phyloP scores from a whole-genome alignment of 2,329 filamentous ascomycete genomes.

The Verticillium tricorpus region DNA sequence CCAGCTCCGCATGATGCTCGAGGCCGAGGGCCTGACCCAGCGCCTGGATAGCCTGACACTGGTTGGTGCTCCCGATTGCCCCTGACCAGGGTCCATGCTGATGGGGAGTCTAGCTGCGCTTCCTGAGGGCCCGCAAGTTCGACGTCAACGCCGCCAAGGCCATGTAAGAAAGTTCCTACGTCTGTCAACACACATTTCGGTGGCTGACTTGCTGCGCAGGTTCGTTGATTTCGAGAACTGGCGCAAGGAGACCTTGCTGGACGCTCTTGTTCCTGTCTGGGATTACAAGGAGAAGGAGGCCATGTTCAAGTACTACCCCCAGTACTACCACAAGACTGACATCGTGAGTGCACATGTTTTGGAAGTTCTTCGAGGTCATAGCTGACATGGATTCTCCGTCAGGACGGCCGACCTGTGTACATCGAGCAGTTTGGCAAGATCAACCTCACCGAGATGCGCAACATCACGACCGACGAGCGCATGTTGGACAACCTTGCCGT shows the following conservation, averaged over 20 bases:
- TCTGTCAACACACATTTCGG: too few species aligned
- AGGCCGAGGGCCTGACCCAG: conserved; percentile 75
- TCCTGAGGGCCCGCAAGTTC: conserved; percentile 93
- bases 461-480: conserved; percentile 86
- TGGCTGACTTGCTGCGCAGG: conserved; percentile 45
- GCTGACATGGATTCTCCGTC: neutral
- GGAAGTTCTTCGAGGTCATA: neutral
- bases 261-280: conserved; percentile 75
- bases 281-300: conserved; percentile 81
- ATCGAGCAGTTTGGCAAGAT: conserved; percentile 95
- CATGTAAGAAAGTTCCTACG: conserved; percentile 56
- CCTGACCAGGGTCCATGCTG: conserved; percentile 1
- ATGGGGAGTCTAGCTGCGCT: conserved; percentile 60
- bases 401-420: conserved; percentile 96
- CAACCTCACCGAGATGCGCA: conserved; percentile 83
- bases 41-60: conserved; percentile 89
- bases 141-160: conserved; percentile 77
- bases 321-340: conserved; percentile 98
- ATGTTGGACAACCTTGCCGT: conserved; percentile 96
- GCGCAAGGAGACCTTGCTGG: conserved; percentile 81
- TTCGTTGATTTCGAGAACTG: conserved; percentile 88
- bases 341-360: conserved; percentile 49
- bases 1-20: conserved; percentile 80
- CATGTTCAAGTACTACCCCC: conserved; percentile 88
- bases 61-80: conserved; percentile 43